Evolutionary conservation across 176 grass and related monocot species (phyloP), one percentile per base, ranked within the genome.

Genomic region (Luzula sylvatica): DNA sequence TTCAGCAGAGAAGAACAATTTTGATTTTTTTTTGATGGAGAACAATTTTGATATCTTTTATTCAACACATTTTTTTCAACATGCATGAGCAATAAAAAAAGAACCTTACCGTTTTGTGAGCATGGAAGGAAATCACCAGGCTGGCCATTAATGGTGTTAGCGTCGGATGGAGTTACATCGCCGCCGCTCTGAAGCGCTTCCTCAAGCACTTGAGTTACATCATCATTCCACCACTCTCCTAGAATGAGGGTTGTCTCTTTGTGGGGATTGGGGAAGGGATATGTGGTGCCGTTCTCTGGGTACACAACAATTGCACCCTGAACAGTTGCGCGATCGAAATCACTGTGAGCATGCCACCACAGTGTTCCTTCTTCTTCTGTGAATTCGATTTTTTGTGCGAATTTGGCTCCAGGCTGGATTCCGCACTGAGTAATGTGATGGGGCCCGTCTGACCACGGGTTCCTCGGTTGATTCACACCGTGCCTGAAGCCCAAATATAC

Each of bases 261-360:
- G 68, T 81, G 30, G 15, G 87, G 87, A 41, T 44, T 52, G 2
- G 76, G 72, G 65, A 92, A 92, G 17, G 87, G 87, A 7, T 74
- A 92, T 44, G 81, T 15, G 46, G 53, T 43, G 45, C 73, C 73
- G 40, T 29, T 25, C 3, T 14, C 55, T 0, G 86, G 86, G n/a
- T 69, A 28, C 68, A 90, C 38, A 75, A 90, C 65, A 48, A 90
- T 42, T 1, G 86, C 68, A 11, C 86, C 86, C 41, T 90, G 55
- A 40, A 90, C 76, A 3, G 86, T 90, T 19, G 86, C 80, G 69
- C 80, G 75, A 2, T 80, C 64, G 39, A 70, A 67, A 43, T 72
- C 75, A 44, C 52, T 50, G 53, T 89, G 86, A 0, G 80, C 79
- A 72, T 88, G 84, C 84, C 84, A 88, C 84, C 84, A 88, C 65